A percentile compares a stretch with the other conserved stretches of the same genome.
These are phyloP conservation scores for Scedosporium aurantiacum DNA, from an alignment of 2,329 filamentous ascomycete genomes.

Conservation along the genomic window DNA sequence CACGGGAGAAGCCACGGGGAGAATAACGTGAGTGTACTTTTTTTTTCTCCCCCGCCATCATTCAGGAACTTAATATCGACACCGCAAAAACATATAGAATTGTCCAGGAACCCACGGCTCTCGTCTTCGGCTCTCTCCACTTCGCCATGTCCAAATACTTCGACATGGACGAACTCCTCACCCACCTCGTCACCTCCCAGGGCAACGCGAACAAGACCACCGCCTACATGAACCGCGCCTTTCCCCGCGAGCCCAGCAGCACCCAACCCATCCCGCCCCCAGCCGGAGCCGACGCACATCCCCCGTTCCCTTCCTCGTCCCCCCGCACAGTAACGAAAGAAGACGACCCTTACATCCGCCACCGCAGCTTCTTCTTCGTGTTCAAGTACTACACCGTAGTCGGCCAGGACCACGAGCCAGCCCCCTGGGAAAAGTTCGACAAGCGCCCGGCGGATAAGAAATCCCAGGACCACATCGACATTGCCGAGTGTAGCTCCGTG, in stretches of 20 bases:
- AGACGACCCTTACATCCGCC: constrained; percentile 23
- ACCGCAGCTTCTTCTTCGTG: constrained; percentile 48
- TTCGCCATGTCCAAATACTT: constrained; percentile 45
- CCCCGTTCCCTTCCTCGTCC: not conserved
- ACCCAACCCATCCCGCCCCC: constrained; percentile 8
- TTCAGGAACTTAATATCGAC: too few species aligned
- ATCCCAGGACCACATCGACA: constrained; percentile 40
- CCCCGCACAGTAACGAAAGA: not conserved
- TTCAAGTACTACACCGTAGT: constrained; percentile 57
- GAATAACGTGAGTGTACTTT: constrained; percentile 39
- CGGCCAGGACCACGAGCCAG: constrained; percentile 41
- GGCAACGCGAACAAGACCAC: constrained; percentile 30
- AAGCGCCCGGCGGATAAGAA: constrained; percentile 26
- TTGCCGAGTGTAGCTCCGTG: constrained; percentile 48
- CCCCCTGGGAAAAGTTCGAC: constrained; percentile 49
- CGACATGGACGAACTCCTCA: constrained; percentile 51
- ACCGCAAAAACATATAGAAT: constrained; percentile 26
- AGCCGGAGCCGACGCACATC: constrained; percentile 3
- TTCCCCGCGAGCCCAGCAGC: constrained; percentile 15
- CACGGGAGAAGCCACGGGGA: constrained; percentile 32
- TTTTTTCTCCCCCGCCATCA: not conserved
- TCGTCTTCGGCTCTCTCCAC: constrained; percentile 48
- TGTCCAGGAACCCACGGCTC: constrained; percentile 48
- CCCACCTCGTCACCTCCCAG: constrained; percentile 38
- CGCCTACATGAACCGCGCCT: constrained; percentile 41